Evolutionary conservation across 768 basidiomycete genomes (phyloP), one percentile per base, ranked within the genome.

Genomic region (Fibroporia radiculosa): DNA sequence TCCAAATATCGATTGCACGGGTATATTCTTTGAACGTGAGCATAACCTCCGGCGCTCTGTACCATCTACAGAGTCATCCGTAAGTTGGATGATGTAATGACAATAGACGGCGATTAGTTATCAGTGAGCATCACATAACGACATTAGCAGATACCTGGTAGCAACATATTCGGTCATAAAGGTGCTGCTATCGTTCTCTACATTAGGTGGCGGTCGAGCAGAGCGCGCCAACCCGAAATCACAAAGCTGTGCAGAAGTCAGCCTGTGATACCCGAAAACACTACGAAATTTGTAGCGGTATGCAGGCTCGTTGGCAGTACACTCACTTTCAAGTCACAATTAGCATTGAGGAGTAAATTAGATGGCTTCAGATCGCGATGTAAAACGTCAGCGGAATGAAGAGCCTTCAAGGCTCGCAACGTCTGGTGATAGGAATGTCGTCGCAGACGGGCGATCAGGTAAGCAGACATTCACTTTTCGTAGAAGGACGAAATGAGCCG

Each of bases 1-100:
- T 86, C 87, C 87, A 90, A 16, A 90, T 75, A 54, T 90, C 87
- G 50, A 90, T 88, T n/a, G 87, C 86, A 76, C 81, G 48, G 3
- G 34, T 93, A 62, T 97, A 97, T 68, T 93, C 84, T 59, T 93
- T 92, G 71, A 96, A 97, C 0, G 91, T 95, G 27, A 98, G 75
- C 95, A 98, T 97, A 49, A 98, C 89, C 62, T 97, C 95, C 0
- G 95, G 95, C 0, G 95, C 95, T 24, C 95, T 81, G 61, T 97
- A 98, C 95, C 95, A 97, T 58, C 91, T 82, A 40, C 27, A 29
- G 10, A 20, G 14, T 19, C 19, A n/a, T n/a, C n/a, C n/a, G n/a
- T n/a, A n/a, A n/a, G n/a, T n/a, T n/a, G n/a, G n/a, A n/a, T n/a
- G n/a, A 16, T 20, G 40, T 5, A 25, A 45, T 23, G 14, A n/a